These are phyloP conservation scores for Platismatia glauca DNA, from an alignment of 495 filamentous ascomycete genomes.

Conservation along the genomic window DNA sequence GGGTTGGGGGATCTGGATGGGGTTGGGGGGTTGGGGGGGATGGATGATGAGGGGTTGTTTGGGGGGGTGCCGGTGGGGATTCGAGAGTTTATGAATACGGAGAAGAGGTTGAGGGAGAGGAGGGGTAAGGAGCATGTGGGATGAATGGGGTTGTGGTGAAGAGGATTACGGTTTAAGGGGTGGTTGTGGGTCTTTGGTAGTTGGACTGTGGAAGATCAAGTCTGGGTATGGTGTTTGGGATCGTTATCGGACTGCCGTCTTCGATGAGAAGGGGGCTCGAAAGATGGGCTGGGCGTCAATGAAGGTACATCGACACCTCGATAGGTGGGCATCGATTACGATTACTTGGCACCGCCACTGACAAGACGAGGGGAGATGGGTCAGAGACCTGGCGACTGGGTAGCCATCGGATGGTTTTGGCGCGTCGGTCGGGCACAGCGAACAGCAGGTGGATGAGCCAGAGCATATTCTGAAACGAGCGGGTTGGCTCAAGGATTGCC, in stretches of 20 bases:
- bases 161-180: background rate
- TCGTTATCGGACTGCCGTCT: background rate
- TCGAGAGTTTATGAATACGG: slow-evolving; percentile 91
- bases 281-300: background rate
- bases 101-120: slow-evolving; percentile 80
- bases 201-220: background rate
- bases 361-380: background rate
- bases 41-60: slow-evolving; percentile 52
- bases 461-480: background rate
- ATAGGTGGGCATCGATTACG: background rate
- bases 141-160: background rate
- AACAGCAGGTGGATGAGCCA: background rate
- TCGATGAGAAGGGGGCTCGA: background rate
- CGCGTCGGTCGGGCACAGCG: background rate
- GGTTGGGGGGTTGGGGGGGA: slow-evolving; percentile 31
- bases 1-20: slow-evolving; percentile 60
- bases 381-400: background rate
- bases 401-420: background rate
- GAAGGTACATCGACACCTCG: background rate
- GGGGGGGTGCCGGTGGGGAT: slow-evolving; percentile 84
- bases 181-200: background rate
- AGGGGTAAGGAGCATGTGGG: slow-evolving; percentile 27
- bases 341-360: background rate
- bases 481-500: background rate
- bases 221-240: background rate